Base-by-base conservation (phyloP, 108 stramenopile genomes). In the Skeletonema potamos region DNA sequence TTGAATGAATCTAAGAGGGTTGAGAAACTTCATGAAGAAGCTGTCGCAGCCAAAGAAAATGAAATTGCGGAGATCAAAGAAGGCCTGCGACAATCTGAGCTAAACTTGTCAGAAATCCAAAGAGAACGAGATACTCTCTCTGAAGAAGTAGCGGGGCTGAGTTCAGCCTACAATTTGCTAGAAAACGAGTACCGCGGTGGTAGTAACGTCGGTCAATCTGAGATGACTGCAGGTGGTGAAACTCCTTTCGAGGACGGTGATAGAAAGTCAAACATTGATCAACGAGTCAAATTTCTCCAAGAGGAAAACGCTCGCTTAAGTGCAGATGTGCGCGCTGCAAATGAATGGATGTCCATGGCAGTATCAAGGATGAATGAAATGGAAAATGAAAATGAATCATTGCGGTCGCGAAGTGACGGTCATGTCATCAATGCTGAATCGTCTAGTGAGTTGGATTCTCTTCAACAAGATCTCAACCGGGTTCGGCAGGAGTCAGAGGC, bases 341-440 rank as follows among this genome's bases (percentile, higher is more conserved):
- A 91, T 62, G 87, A 91, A 54, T 93, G 92, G 92, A 93, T 93
- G 92, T 46, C 80, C 12, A 89, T 91, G 89, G 92, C 92, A n/a
- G 87, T 89, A 24, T 60, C 82, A 27, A 77, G 73, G 64, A 88
- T 93, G 82, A 85, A 91, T 44, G 89, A 86, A 36, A 85, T 93
- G 86, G 82, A 74, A 7, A 41, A 54, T 2, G 68, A 79, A 43
- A 88, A 84, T 51, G 64, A 69, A 43, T 57, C 67, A 6, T 62
- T 83, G 55, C 58, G 30, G 22, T 64, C 73, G 10, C 64, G 64
- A 46, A 63, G 68, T 41, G 61, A 82, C 43, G 67, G 73, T n/a
- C 67, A 26, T 15, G 55, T 22, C 28, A 67, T 17, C 43, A 46
- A 58, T 39, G 48, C 9, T 70, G 37, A 2, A 36, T 28, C 54